Evolutionary conservation across 31 red algal species (phyloP).

Genomic region (Endocladia muricata): DNA sequence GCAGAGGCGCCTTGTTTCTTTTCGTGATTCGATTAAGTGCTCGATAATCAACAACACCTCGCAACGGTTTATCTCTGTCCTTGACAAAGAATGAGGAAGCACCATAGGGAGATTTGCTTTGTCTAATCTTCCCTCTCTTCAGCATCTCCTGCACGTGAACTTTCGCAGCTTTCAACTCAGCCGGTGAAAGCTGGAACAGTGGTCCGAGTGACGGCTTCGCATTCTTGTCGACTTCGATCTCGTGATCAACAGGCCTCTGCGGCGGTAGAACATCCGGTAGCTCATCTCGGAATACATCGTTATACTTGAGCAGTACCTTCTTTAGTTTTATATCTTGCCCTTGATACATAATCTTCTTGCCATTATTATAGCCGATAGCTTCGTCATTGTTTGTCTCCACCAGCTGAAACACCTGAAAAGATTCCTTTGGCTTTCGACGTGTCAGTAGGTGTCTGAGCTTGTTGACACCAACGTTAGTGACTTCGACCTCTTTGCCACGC

Average conservation of each 20-base stretch:
- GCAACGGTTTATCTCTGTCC: slow-evolving; percentile 1
- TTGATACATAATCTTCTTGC: neutral
- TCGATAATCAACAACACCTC: slow-evolving; percentile 10
- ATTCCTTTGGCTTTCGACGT: neutral
- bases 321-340: neutral
- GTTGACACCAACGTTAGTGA: slow-evolving; percentile 44
- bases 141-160: neutral
- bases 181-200: slow-evolving; percentile 1
- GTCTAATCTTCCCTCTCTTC: slow-evolving; percentile 4
- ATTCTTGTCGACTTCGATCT: neutral
- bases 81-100: slow-evolving; percentile 13
- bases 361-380: too few relatives aligned
- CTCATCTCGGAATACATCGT: neutral
- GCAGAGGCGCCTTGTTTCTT: neutral
- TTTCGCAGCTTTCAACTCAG: slow-evolving; percentile 1
- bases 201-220: neutral
- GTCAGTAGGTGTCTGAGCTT: slow-evolving; percentile 20
- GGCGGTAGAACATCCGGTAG: neutral
- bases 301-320: neutral
- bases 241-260: neutral
- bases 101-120: slow-evolving; percentile 5
- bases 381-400: neutral
- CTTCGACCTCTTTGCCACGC: neutral
- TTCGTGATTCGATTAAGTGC: neutral
- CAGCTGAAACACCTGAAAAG: neutral